Percentiles rank a stretch among this genome's conserved stretches.
Evolutionary conservation across 2,329 filamentous ascomycete species (phyloP).

Genomic region (Cercospora zeae-maydis): DNA sequence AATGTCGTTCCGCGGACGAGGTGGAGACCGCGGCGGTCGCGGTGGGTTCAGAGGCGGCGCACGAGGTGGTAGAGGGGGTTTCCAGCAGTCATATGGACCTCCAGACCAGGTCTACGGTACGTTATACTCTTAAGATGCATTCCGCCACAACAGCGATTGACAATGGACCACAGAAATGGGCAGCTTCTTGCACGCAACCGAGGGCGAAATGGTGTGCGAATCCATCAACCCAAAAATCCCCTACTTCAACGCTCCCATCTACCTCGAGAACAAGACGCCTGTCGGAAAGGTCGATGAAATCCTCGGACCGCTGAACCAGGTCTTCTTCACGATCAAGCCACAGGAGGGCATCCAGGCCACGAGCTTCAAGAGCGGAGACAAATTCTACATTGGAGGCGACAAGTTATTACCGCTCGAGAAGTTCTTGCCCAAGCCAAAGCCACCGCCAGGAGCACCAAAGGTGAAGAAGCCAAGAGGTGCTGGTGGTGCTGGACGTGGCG

Average conservation of each 20-base stretch:
- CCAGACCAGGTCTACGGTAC: conserved; percentile 45
- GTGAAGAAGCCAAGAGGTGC: conserved; percentile 66
- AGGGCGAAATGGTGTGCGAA: conserved; percentile 97
- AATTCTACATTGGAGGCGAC: conserved; percentile 84
- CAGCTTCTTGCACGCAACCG: conserved; percentile 86
- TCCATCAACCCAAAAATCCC: conserved; percentile 93
- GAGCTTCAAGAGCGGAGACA: conserved; percentile 94
- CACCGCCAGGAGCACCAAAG: conserved; percentile 60
- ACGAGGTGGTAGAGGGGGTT: conserved; percentile 35
- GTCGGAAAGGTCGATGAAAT: conserved; percentile 98
- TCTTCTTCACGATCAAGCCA: conserved; percentile 98
- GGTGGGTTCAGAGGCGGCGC: conserved; percentile 31
- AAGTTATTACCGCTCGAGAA: conserved; percentile 92
- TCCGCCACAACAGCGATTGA: background rate
- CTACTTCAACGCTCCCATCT: conserved; percentile 98
- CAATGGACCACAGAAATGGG: conserved; percentile 66
- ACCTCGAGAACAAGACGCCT: conserved; percentile 90
- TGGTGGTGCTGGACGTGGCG: conserved; percentile 40
- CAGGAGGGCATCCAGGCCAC: conserved; percentile 92
- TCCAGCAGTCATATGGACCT: conserved; percentile 42
- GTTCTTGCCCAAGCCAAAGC: conserved; percentile 94
- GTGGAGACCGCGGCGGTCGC: conserved; percentile 25
- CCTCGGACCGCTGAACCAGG: conserved; percentile 93
- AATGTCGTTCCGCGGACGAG: conserved; percentile 32
- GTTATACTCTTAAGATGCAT: background rate